These are phyloP conservation scores for Sporisorium scitamineum DNA, from an alignment of 1,284 basidiomycete species.

Conservation along the genomic window DNA sequence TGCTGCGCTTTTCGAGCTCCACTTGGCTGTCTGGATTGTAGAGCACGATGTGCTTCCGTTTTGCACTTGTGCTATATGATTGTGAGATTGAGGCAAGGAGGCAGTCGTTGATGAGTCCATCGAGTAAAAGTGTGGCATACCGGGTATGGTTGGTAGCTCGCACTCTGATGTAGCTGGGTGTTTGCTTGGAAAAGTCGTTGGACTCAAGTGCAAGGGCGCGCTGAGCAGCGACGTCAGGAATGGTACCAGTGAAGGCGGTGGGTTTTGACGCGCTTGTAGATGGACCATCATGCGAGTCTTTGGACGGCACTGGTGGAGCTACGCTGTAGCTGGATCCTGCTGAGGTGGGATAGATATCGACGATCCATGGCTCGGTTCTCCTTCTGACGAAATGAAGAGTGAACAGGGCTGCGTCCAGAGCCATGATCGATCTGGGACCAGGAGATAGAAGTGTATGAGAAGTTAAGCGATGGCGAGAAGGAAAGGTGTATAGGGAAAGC, in stretches of 20 bases:
- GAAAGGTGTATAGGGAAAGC: background rate
- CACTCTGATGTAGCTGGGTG: slow-evolving; percentile 49
- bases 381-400: slow-evolving; percentile 51
- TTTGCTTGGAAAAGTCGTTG: slow-evolving; percentile 33
- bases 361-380: slow-evolving; percentile 41
- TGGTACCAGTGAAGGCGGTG: slow-evolving; percentile 35
- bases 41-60: slow-evolving; percentile 79
- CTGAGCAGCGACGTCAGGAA: slow-evolving; percentile 35
- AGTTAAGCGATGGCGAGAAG: background rate
- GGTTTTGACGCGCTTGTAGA: slow-evolving; percentile 12
- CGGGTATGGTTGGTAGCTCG: slow-evolving; percentile 40
- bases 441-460: background rate
- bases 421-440: slow-evolving; percentile 17
- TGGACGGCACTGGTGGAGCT: slow-evolving; percentile 32
- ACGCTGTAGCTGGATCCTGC: background rate
- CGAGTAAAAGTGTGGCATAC: slow-evolving; percentile 50
- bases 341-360: slow-evolving; percentile 42
- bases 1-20: slow-evolving; percentile 77
- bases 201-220: slow-evolving; percentile 29
- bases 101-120: slow-evolving; percentile 39
- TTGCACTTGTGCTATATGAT: slow-evolving; percentile 67
- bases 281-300: slow-evolving; percentile 9
- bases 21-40: slow-evolving; percentile 79
- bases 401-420: slow-evolving; percentile 51
- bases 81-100: slow-evolving; percentile 38